Evolutionary conservation across 306 rosid species (phyloP), one percentile per base, ranked within the genome.

Genomic region (Cicer pinnatifidum): DNA sequence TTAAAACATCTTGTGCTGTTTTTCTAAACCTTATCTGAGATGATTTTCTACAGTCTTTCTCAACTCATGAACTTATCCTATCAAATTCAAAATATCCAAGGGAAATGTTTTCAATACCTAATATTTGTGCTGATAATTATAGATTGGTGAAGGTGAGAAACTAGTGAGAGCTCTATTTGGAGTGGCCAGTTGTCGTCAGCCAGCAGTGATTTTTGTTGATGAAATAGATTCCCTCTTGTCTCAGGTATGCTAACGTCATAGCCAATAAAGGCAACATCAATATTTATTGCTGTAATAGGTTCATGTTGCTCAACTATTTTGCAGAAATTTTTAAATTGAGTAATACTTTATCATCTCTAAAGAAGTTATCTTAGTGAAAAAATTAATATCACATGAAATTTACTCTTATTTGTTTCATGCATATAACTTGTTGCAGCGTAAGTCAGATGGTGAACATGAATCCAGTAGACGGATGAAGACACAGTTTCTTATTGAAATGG

Each of bases 101-200:
- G 45, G 81, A 72, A 39, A n/a, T 5, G 1, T 60, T 33, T 67
- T 69, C 50, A 72, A 73, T 69, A 47, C 51, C 76, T 60, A 40
- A 78, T 47, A 53, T 38, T 41, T 65, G 20, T 52, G n/a, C 53
- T 71, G 77, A 58, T 77, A 57, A 78, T 61, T 78, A 83, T 81
- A 91, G 99, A 91, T 94, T 76, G 99, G 99, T 28, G 99, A 94
- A 87, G 99, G 97, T 47, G 99, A 94, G 86, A 91, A 94, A 85
- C 89, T 94, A 83, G 97, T 91, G 20, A 82, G 95, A 81, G 96
- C 99, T 19, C 91, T 94, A 43, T 91, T 94, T 75, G 99, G 97
- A 73, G 99, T 94, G 70, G 96, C 99, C 67, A 75, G 97, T 88
- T 91, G 97, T 70, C 97, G 95, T 76, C 97, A 94, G 80, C 99